Evolutionary conservation across 2,329 filamentous ascomycete genomes (phyloP).

Genomic region (Didymella pomorum): DNA sequence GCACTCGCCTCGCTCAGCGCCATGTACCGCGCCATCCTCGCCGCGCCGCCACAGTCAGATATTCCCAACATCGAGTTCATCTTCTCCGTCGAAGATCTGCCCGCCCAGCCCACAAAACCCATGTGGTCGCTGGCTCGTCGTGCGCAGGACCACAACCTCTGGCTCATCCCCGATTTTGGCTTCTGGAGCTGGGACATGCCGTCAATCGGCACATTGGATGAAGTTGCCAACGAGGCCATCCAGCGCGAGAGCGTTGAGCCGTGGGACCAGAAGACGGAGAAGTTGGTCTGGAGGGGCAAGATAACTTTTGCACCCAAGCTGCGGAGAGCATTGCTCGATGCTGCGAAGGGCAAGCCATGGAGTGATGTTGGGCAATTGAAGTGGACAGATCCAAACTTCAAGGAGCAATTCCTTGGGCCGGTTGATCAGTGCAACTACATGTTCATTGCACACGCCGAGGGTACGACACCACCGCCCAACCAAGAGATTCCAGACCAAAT

Average conservation of each 20-base stretch:
- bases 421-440: slow-evolving; percentile 64
- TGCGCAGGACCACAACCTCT: slow-evolving; percentile 42
- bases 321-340: slow-evolving; percentile 39
- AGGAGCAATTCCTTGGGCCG: slow-evolving; percentile 57
- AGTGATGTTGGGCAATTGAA: slow-evolving; percentile 44
- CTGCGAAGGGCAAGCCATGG: slow-evolving; percentile 42
- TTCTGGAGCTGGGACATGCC: slow-evolving; percentile 49
- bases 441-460: slow-evolving; percentile 64
- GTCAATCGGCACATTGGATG: slow-evolving; percentile 40
- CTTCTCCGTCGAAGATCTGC: slow-evolving; percentile 46
- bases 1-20: slow-evolving; percentile 40
- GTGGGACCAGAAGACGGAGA: slow-evolving; percentile 45
- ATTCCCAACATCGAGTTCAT: slow-evolving; percentile 47
- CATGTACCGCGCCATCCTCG: slow-evolving; percentile 42
- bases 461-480: slow-evolving; percentile 38
- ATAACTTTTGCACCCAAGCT: slow-evolving; percentile 44
- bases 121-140: slow-evolving; percentile 46
- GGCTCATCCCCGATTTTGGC: slow-evolving; percentile 49
- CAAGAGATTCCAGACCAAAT: not conserved
- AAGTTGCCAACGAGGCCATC: slow-evolving; percentile 39
- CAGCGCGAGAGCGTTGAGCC: slow-evolving; percentile 40
- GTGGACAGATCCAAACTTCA: slow-evolving; percentile 42
- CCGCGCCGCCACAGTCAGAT: slow-evolving; percentile 31
- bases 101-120: slow-evolving; percentile 40
- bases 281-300: slow-evolving; percentile 47